Evolutionary conservation across 495 filamentous ascomycete species (phyloP), one percentile per base, ranked within the genome.

Genomic region (Xylaria scruposa): DNA sequence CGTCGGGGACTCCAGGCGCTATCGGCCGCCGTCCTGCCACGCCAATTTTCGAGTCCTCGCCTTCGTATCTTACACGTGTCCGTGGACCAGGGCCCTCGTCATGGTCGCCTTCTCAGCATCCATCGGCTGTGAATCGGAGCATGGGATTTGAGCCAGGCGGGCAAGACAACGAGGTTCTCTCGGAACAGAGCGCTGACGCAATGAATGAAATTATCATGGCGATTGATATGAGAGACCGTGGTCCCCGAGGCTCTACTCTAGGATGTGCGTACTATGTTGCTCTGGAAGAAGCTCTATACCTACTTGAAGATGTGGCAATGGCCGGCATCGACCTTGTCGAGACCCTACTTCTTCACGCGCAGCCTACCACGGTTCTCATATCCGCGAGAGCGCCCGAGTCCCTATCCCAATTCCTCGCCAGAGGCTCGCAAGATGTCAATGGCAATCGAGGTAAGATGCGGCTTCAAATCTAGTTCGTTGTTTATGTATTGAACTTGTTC

Each of bases 231-330:
- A 89, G 87, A 67, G 89, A 92, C 26, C 83, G 88, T 17, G 91
- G 88, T 0, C 71, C 70, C 6, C 76, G 38, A 26, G 56, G 70
- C 10, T 72, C 63, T 63, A 92, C 88, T 0, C 85, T 98, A 17
- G 96, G 96, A 6, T 98, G 95, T 78, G 91, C 93, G 31, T 97
- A 96, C 79, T 99, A 95, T 79, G 84, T 91, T 26, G 90, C 90
- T 4, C 81, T 87, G 53, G 90, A 97, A 42, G 91, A 94, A 77
- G 91, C 84, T 60, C 80, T 99, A 15, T 92, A 91, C 42, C 81
- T 98, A 61, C 89, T 97, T 75, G 91, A 95, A 73, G 96, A 98
- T 77, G 86, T 92, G n/a, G 87, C 87, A 46, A 85, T 90, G 58
- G 91, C 91, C 3, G 89, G 88, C 9, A 78, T 90, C 19, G 93